Base-by-base conservation (phyloP, 768 basidiomycete species). In the Serendipita sp. region DNA sequence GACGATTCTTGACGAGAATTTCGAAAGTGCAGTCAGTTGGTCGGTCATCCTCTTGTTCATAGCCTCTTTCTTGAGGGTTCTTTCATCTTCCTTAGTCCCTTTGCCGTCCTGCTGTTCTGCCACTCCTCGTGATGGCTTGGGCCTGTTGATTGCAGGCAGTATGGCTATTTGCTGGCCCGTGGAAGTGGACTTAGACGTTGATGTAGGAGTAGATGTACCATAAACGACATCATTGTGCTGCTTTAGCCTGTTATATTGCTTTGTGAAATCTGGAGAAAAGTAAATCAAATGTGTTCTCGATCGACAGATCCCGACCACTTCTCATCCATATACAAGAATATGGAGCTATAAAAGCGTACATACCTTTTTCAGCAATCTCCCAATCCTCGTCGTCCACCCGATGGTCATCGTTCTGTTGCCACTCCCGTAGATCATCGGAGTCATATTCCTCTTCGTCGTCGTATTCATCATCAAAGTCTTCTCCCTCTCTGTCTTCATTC, bases 181-280 rank as follows among this genome's bases (percentile, higher is more conserved):
- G 13, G 38, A 41, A 13, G 38, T 4, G 4, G 38, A 41, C 7
- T 51, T 51, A 28, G 68, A 28, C 16, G 63, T 62, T 7, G 63
- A 46, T 1, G 60, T 44, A 13, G 47, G 45, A 41, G 46, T 65
- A 52, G 38, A 56, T 28, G 38, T 41, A 41, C 38, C 38, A 41
- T 41, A 41, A 3, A 41, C 4, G 13, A 18, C 30, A 45, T 11
- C 85, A 83, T 64, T 83, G 81, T 97, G 91, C 73, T 97, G 94
- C 60, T 88, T 79, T 35, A 98, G 78, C 30, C 96, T 86, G 75
- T 98, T 98, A 75, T 89, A 99, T 70, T 97, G 93, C 75, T 98
- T 98, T 38, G 96, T 98, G 70, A 99, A 97, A 76, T 99, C 96
- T 96, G n/a, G 73, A 60, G 67, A 65, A 64, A 66, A 32, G 34